phyloP scores from a whole-genome alignment of 163 green algal genomes.

The Volvox carteri region DNA sequence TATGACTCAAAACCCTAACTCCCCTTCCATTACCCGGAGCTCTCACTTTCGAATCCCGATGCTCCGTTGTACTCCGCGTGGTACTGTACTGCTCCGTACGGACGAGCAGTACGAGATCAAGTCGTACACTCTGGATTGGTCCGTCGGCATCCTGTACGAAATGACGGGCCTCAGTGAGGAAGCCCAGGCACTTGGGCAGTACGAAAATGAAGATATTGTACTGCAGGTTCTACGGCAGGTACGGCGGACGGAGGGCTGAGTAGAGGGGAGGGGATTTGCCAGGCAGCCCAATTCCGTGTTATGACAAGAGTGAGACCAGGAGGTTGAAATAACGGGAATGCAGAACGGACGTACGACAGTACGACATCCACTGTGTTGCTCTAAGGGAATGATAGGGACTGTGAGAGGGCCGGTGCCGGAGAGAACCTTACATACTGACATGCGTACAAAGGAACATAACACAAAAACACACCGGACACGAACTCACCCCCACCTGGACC shows the following conservation, averaged over 20 bases:
- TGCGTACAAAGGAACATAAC: too few species aligned
- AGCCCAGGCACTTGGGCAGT: slow-evolving; percentile 46
- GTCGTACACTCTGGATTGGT: slow-evolving; percentile 54
- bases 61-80: too few species aligned
- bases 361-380: too few species aligned
- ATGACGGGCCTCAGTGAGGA: slow-evolving; percentile 54
- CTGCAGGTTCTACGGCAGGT: slow-evolving; percentile 49
- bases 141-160: slow-evolving; percentile 49
- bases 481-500: neutral
- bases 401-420: too few species aligned
- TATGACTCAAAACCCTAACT: too few species aligned
- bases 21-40: neutral
- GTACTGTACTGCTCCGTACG: neutral
- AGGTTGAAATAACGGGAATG: too few species aligned
- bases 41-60: neutral
- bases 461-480: too few species aligned
- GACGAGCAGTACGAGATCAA: slow-evolving; percentile 52
- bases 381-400: too few species aligned
- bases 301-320: too few species aligned
- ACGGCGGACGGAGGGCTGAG: neutral
- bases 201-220: slow-evolving; percentile 26
- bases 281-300: too few species aligned
- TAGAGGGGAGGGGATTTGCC: neutral
- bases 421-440: too few species aligned
- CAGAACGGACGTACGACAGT: too few species aligned